Evolutionary conservation across 2,329 filamentous ascomycete genomes (phyloP), one percentile per base, ranked within the genome.

Genomic region (Pseudogymnoascus sp.): DNA sequence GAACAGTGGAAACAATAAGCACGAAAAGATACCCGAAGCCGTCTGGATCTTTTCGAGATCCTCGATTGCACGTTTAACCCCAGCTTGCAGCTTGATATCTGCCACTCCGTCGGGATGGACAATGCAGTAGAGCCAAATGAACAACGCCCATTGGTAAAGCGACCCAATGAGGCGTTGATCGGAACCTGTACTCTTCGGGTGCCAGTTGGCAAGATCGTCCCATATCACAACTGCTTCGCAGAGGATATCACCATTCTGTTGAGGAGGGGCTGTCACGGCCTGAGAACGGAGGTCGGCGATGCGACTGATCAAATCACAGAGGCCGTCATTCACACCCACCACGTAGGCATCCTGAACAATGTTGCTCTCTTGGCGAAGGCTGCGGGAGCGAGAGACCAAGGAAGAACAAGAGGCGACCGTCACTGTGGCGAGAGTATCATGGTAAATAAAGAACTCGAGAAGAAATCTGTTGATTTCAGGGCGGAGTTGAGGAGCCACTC

Each of bases 371-470:
- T 46, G 50, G 14, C 61, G 19, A 8, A 60, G 26, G 37, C 66
- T 64, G 10, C 43, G 63, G 22, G 63, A 62, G 31, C 53, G 56
- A 6, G 59, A 26, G 3, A 43, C 19, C 3, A 53, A 22, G 5
- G 22, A 19, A n/a, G 46, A 66, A 33, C 31, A 33, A 33, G 31
- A 6, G 6, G 63, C 61, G 1, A 38, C 43, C 5, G 68, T 70
- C 1, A 70, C 67, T 6, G 59, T 50, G 3, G 68, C 69, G 4
- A 70, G 60, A 11, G 61, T 63, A 19, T 67, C 66, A 40, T 70
- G 68, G 28, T 69, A 69, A 2, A 63, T 37, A 59, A 68, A 70
- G 60, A 67, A 69, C 33, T 70, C 66, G 6, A 70, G 63, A 4
- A 70, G 56, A 38, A 69, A 66, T 2, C 65, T 65, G 19, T 70